phyloP scores from a whole-genome alignment of 345 rosid genomes.

The Brassica cretica region DNA sequence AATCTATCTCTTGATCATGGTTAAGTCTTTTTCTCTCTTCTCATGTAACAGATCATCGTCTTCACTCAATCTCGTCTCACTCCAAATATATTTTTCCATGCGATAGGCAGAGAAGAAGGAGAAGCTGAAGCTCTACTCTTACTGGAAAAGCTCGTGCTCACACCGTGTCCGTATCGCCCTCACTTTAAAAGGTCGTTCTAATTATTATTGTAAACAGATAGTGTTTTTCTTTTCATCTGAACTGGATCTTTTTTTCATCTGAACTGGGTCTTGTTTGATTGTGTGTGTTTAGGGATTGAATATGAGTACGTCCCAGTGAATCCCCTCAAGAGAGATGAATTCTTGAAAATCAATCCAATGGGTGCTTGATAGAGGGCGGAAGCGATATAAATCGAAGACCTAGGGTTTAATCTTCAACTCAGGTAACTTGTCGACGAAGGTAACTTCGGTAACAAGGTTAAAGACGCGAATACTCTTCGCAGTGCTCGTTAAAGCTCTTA shows the following conservation, averaged over 20 bases:
- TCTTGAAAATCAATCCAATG: constrained; percentile 65
- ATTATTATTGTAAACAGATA: background rate
- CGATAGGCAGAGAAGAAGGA: constrained; percentile 30
- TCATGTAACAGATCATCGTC: background rate
- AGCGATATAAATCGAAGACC: too few species aligned
- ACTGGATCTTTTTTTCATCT: background rate
- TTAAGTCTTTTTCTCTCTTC: constrained; percentile 5
- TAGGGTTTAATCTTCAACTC: too few species aligned
- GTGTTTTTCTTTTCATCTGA: background rate
- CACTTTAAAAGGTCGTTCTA: constrained; percentile 58
- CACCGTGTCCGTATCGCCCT: constrained; percentile 78
- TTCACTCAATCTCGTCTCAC: background rate
- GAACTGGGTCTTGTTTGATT: background rate
- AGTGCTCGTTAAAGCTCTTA: too few species aligned
- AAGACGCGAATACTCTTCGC: too few species aligned
- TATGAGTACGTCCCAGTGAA: constrained; percentile 69
- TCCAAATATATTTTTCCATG: background rate
- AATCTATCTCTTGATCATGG: constrained; percentile 8
- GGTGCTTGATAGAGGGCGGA: constrained; percentile 30
- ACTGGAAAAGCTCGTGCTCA: constrained; percentile 79
- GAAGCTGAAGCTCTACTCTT: constrained; percentile 55
- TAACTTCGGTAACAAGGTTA: too few species aligned
- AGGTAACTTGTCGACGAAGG: too few species aligned
- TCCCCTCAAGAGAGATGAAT: constrained; percentile 60
- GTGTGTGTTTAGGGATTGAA: constrained; percentile 48